Base-by-base conservation (phyloP, 768 basidiomycete species). In the Nevesoporus exiguus region DNA sequence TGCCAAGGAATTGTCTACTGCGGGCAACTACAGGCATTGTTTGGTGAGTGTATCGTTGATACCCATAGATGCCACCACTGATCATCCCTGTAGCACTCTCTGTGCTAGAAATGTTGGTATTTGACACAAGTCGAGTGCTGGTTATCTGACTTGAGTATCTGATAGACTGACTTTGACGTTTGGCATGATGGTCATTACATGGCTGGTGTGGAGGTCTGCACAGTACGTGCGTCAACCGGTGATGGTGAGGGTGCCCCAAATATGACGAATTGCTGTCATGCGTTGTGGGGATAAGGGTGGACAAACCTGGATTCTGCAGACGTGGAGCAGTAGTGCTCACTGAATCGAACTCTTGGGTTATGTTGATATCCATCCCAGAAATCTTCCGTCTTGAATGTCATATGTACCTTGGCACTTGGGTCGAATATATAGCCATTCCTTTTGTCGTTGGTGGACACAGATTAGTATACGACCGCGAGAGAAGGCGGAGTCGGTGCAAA, bases 131-230 rank as follows among this genome's bases (percentile, higher is more conserved):
- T 37, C 14, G 27, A 27, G 8, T 25, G 31, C 3, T 27, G 57
- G 30, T 42, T 46, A 30, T 58, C 47, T 66, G 55, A 49, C 48
- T 11, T 48, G 37, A 25, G 8, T 39, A 39, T 52, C 49, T 42
- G 54, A 15, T 49, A 83, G 81, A 55, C 57, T 79, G 48, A 71
- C 70, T 11, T 61, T 84, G 52, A 79, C 81, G 13, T 72, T 66
- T 45, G 77, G 79, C 9, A 74, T 84, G 73, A 42, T 71, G n/a
- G 66, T 67, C 2, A 66, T 82, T 49, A 61, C 74, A 48, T 84
- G 80, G 79, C 61, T 83, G 22, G 77, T 77, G 46, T 81, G 78
- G 79, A 75, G 74, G 49, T 80, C 81, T 22, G 73, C 75, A 43
- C 74, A 75, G 55, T 71, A 71, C 52, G 58, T 68, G 30, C 67